Percentiles rank a stretch among this genome's conserved stretches.
Conservation (phyloP, 208 protist genomes). For the Trypanosoma avium region DNA sequence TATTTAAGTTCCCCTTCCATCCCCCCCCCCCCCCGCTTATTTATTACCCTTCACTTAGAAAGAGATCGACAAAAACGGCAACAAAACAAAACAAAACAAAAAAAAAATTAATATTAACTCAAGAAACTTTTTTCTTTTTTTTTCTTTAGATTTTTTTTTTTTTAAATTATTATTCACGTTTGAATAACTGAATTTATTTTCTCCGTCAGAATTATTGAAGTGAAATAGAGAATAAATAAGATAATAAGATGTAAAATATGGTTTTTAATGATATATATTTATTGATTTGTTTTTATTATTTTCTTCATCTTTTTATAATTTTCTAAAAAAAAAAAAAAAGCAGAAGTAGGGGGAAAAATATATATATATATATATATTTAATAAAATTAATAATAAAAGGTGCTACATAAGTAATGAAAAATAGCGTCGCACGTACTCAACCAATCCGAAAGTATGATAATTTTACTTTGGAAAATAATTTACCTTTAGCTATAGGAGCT, state of each 20-base stretch:
- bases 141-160: constrained; percentile 26
- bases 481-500: constrained; percentile 75
- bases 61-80: no score
- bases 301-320: constrained; percentile 1
- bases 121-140: no score
- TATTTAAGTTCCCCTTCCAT: no score
- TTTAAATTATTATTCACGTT: constrained; percentile 10
- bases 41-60: no score
- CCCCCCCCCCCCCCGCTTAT: no score
- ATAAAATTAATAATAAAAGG: constrained; percentile 16
- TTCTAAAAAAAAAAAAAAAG: not conserved
- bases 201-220: no score
- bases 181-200: not conserved
- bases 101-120: no score
- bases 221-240: no score
- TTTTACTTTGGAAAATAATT: constrained; percentile 62
- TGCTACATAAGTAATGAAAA: constrained; percentile 85
- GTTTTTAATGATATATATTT: no score
- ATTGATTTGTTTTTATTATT: no score
- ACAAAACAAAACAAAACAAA: no score
- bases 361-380: constrained; percentile 4
- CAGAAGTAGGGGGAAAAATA: constrained; percentile 4
- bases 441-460: constrained; percentile 58
- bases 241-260: not conserved
- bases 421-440: constrained; percentile 70